A percentile compares a stretch with the other conserved stretches of the same genome.
These are phyloP conservation scores for Podila minutissima DNA, from an alignment of 192 early-diverging fungal species.

Conservation along the genomic window DNA sequence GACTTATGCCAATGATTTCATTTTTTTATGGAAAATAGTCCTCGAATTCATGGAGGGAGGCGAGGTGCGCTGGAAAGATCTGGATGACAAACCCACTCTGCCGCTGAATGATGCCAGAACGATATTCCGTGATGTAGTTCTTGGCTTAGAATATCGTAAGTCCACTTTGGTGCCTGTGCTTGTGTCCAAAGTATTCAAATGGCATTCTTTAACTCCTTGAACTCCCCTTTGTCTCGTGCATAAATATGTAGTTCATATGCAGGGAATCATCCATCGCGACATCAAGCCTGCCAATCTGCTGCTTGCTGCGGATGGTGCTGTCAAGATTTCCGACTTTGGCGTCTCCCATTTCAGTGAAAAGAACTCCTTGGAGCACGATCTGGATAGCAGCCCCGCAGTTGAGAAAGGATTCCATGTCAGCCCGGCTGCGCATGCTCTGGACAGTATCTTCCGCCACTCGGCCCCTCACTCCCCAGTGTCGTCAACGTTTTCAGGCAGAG, in stretches of 20 bases:
- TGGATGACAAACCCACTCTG: conserved; percentile 69
- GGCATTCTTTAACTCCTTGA: not conserved
- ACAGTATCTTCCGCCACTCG: conserved; percentile 26
- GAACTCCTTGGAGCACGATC: conserved; percentile 48
- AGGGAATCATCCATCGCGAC: conserved; percentile 96
- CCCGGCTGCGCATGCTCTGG: conserved; percentile 36
- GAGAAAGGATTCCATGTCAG: conserved; percentile 18
- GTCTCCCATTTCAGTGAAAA: conserved; percentile 85
- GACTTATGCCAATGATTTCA: not conserved
- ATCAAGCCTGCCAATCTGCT: conserved; percentile 98
- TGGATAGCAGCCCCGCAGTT: conserved; percentile 39
- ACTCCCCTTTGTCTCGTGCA: not conserved
- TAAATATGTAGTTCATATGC: conserved; percentile 78
- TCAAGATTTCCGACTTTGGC: conserved; percentile 99
- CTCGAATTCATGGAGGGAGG: conserved; percentile 94
- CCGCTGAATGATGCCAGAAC: conserved; percentile 68
- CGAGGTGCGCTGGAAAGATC: conserved; percentile 90
- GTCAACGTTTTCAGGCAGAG: conserved; percentile 10
- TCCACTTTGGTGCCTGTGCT: not conserved
- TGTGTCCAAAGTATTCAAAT: not conserved
- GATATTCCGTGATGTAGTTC: conserved; percentile 91
- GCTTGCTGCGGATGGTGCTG: conserved; percentile 72
- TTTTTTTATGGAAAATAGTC: conserved; percentile 47
- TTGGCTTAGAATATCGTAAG: conserved; percentile 92
- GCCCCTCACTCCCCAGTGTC: conserved; percentile 46